Evolutionary conservation across 139 green algal species (phyloP).

Genomic region (Tetradesmus lagerheimii): DNA sequence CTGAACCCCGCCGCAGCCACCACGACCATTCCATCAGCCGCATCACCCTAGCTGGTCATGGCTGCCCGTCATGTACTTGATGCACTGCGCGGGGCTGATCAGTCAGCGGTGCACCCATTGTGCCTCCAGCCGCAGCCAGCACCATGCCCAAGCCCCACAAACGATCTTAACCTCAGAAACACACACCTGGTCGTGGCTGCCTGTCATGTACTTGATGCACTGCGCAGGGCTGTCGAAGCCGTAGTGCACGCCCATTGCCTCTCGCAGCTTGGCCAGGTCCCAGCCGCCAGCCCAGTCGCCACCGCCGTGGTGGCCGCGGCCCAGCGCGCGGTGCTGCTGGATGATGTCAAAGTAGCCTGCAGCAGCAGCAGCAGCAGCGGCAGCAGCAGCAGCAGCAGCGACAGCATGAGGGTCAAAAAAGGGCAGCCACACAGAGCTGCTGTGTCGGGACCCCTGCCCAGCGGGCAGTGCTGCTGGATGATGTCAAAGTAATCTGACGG

Average conservation of each 20-base stretch:
- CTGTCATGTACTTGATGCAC: slow-evolving; percentile 78
- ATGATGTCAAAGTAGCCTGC: slow-evolving; percentile 56
- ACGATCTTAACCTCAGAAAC: background rate
- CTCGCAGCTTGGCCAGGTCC: slow-evolving; percentile 67
- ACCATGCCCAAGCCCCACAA: background rate
- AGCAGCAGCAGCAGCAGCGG: background rate
- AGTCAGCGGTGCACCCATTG: too few species aligned
- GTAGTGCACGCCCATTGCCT: slow-evolving; percentile 69
- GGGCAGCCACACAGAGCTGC: background rate
- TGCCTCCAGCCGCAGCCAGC: background rate
- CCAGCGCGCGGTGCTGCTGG: slow-evolving; percentile 46
- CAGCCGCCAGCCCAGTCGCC: slow-evolving; percentile 67
- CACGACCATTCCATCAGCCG: too few species aligned
- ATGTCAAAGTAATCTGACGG: background rate
- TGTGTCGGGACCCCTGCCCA: background rate
- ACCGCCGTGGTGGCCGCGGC: slow-evolving; percentile 68
- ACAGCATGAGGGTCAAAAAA: background rate
- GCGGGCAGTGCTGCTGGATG: background rate
- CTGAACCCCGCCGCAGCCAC: too few species aligned
- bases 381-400: background rate
- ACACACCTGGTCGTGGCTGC: slow-evolving; percentile 73
- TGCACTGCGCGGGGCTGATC: slow-evolving; percentile 63
- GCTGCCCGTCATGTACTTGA: slow-evolving; percentile 80
- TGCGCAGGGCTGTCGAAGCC: slow-evolving; percentile 70
- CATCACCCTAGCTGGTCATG: too few species aligned